Base-by-base conservation (phyloP, 1,284 basidiomycete genomes). In the Sanghuangporus weigelae region DNA sequence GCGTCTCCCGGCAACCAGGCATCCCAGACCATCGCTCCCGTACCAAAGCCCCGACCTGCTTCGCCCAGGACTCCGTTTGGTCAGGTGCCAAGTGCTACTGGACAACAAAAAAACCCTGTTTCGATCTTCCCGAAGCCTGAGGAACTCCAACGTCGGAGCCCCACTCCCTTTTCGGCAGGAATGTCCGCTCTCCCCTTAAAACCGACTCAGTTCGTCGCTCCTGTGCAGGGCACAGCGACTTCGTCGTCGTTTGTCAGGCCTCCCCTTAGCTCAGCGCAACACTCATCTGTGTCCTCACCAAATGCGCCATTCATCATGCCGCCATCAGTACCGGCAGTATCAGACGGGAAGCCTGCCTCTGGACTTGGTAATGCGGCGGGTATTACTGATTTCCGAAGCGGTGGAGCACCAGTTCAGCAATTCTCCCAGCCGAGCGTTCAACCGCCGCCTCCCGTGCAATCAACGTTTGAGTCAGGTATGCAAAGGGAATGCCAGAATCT, bases 61-160 rank as follows among this genome's bases (percentile, higher is more conserved):
- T 73, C 75, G 8, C 77, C 79, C 14, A 80, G 77, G 67, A 63
- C 63, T 16, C 69, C 75, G 7, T 76, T 75, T 60, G 75, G 74
- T 6, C 65, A 63, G 46, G 6, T 60, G 7, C 39, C 57, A 14
- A 35, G 16, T 49, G 14, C 63, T 16, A n/a, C 55, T 16, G 39
- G 35, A 6, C 63, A 66, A 50, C 49, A 53, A 16, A 62, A 62
- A 21, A 42, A 48, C 26, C 21, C 40, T 44, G 49, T 39, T 31
- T 62, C 35, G 26, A 21, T 2, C 10, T 39, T 59, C 21, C 39
- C n/a, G 55, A 59, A 23, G 16, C 31, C 1, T 31, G 16, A 42
- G 36, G 50, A 36, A 39, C 3, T 7, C 26, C 59, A 53, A 23
- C 26, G 26, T 19, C 51, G 19, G n/a, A 39, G 14, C 36, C 11